These are phyloP conservation scores for Suillus clintonianus DNA, from an alignment of 768 basidiomycete genomes.

Conservation along the genomic window DNA sequence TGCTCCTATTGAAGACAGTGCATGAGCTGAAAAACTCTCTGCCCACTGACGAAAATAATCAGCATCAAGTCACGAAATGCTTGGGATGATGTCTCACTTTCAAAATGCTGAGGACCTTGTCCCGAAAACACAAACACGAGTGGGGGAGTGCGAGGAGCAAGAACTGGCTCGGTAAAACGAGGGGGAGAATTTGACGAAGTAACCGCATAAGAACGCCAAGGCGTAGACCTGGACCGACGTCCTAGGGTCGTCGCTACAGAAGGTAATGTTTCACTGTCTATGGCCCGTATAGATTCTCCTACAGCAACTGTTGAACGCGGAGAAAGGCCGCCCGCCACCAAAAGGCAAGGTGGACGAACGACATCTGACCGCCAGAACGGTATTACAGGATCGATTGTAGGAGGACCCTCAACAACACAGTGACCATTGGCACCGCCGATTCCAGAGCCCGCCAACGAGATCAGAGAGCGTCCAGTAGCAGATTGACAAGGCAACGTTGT, in stretches of 20 bases:
- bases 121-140: slow-evolving; percentile 42
- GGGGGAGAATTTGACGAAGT: not conserved
- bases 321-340: slow-evolving; percentile 38
- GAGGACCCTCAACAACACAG: slow-evolving; percentile 38
- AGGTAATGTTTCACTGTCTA: not conserved
- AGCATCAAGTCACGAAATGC: not conserved
- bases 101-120: slow-evolving; percentile 40
- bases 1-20: slow-evolving; percentile 38
- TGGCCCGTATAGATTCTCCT: not conserved
- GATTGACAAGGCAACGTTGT: slow-evolving; percentile 14
- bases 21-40: slow-evolving; percentile 36
- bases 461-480: slow-evolving; percentile 28
- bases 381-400: not conserved
- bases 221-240: slow-evolving; percentile 34
- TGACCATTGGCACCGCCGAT: slow-evolving; percentile 49
- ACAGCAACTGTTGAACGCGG: slow-evolving; percentile 27
- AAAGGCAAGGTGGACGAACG: not conserved
- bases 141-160: slow-evolving; percentile 28
- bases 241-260: slow-evolving; percentile 13
- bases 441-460: slow-evolving; percentile 44
- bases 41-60: slow-evolving; percentile 31
- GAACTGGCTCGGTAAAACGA: slow-evolving; percentile 28
- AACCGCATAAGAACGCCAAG: slow-evolving; percentile 33
- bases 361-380: not conserved
- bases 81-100: slow-evolving; percentile 27